Evolutionary conservation across 352 stramenopile genomes (phyloP).

Genomic region (Phytophthora sojae): DNA sequence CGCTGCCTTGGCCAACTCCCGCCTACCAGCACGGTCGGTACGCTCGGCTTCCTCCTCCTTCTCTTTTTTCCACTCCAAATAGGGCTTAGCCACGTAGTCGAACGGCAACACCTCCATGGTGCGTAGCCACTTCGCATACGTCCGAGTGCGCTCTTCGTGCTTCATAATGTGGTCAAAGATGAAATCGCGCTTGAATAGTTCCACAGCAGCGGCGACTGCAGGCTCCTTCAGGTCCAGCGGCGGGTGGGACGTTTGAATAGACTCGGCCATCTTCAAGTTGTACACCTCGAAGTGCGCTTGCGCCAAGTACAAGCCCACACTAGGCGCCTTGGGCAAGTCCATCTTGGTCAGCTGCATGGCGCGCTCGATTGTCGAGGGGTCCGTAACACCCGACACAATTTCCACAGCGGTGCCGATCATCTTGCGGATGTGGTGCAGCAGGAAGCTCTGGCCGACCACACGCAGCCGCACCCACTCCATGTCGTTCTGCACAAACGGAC

Average conservation of each 20-base stretch:
- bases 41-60: slow-evolving; percentile 68
- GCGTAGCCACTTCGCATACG: slow-evolving; percentile 85
- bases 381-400: slow-evolving; percentile 69
- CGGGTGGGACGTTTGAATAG: slow-evolving; percentile 74
- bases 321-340: slow-evolving; percentile 87
- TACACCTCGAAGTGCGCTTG: slow-evolving; percentile 90
- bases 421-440: slow-evolving; percentile 98
- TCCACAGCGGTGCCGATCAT: slow-evolving; percentile 94
- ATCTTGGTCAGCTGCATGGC: slow-evolving; percentile 84
- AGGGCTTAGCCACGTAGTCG: slow-evolving; percentile 66
- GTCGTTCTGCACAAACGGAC: slow-evolving; percentile 86
- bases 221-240: slow-evolving; percentile 70
- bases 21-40: slow-evolving; percentile 50
- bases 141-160: slow-evolving; percentile 76
- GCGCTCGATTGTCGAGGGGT: slow-evolving; percentile 55
- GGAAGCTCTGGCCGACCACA: slow-evolving; percentile 97
- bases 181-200: slow-evolving; percentile 80
- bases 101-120: slow-evolving; percentile 78
- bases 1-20: slow-evolving; percentile 46
- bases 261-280: slow-evolving; percentile 79
- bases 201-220: slow-evolving; percentile 54
- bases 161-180: slow-evolving; percentile 90
- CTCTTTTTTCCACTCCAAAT: slow-evolving; percentile 75
- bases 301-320: slow-evolving; percentile 86
- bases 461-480: slow-evolving; percentile 96